phyloP scores from a whole-genome alignment of 495 filamentous ascomycete genomes.

The Xylaria cubensis region DNA sequence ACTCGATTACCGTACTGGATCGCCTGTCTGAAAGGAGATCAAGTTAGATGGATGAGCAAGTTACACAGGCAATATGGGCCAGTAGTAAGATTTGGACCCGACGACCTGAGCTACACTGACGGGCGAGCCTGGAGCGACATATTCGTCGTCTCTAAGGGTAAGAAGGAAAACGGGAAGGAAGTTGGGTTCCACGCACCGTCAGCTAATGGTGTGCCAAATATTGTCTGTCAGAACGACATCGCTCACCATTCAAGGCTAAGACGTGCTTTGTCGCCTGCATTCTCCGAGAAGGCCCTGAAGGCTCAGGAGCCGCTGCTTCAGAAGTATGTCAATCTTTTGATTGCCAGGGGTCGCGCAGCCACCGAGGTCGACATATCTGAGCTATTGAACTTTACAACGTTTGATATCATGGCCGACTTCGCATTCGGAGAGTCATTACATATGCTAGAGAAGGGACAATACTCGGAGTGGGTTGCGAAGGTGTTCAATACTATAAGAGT shows the following conservation, averaged over 20 bases:
- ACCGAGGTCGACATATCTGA: slow-evolving; percentile 44
- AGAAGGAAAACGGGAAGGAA: slow-evolving; percentile 30
- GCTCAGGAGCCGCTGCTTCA: slow-evolving; percentile 54
- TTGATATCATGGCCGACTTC: slow-evolving; percentile 58
- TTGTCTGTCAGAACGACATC: slow-evolving; percentile 22
- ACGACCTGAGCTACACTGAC: slow-evolving; percentile 51
- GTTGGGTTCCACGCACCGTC: slow-evolving; percentile 21
- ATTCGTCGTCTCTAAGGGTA: slow-evolving; percentile 42
- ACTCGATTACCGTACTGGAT: slow-evolving; percentile 33
- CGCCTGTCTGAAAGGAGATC: slow-evolving; percentile 24
- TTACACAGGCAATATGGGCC: slow-evolving; percentile 52
- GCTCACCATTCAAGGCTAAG: slow-evolving; percentile 39
- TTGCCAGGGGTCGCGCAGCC: slow-evolving; percentile 27
- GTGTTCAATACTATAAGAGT: slow-evolving; percentile 19
- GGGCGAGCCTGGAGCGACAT: slow-evolving; percentile 57
- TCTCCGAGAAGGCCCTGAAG: slow-evolving; percentile 51
- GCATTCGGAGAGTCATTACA: slow-evolving; percentile 55
- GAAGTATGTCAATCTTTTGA: slow-evolving; percentile 49
- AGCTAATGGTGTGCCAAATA: slow-evolving; percentile 24
- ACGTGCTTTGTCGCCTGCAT: slow-evolving; percentile 50
- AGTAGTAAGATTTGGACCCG: slow-evolving; percentile 50
- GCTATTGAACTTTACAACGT: slow-evolving; percentile 46
- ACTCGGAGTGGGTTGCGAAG: slow-evolving; percentile 16
- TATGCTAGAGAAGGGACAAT: slow-evolving; percentile 38
- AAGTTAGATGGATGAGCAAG: slow-evolving; percentile 29